Evolutionary conservation across 352 stramenopile species (phyloP), one percentile per base, ranked within the genome.

Genomic region (Phytophthora fragariae): DNA sequence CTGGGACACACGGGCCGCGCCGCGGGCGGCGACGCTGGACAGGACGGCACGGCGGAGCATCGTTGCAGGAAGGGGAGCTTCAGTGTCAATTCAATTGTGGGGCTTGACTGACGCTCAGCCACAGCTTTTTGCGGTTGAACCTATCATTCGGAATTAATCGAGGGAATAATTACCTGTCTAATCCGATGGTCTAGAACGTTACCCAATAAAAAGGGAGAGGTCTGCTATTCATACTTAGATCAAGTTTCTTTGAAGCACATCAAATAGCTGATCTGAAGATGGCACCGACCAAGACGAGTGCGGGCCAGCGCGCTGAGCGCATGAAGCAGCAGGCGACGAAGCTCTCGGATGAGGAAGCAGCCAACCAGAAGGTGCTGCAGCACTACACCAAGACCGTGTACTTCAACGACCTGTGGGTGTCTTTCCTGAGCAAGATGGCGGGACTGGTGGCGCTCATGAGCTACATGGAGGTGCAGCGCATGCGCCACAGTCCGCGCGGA

Each of bases 381-480:
- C 88, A 95, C 68, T 92, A 92, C 67, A 83, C 82, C 62, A 95
- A 92, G 84, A 95, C 88, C 6, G 77, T 94, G 35, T 91, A 94
- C 79, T 95, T 95, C 67, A 95, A 95, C 65, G 85, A 92, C 68
- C 71, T 93, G 35, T 95, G 88, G 88, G 85, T 90, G 55, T 88
- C 83, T n/a, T 94, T 95, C 66, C 50, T 95, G 44, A 86, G 80
- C 77, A 95, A 94, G 64, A 88, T 93, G 73, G 80, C 84, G 12
- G 84, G 76, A 0, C 80, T 94, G 49, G 84, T 95, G 61, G 73
- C 76, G 63, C 71, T 93, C 68, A 92, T 95, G 81, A 82, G 77
- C 64, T 80, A 73, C 59, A 46, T 94, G 50, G 75, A 85, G 75
- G 55, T 92, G 46, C 85, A 92, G 70, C 72, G 79, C 64, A 90